Conservation (phyloP, 2,329 filamentous ascomycete species). For the Neopestalotiopsis rosae region DNA sequence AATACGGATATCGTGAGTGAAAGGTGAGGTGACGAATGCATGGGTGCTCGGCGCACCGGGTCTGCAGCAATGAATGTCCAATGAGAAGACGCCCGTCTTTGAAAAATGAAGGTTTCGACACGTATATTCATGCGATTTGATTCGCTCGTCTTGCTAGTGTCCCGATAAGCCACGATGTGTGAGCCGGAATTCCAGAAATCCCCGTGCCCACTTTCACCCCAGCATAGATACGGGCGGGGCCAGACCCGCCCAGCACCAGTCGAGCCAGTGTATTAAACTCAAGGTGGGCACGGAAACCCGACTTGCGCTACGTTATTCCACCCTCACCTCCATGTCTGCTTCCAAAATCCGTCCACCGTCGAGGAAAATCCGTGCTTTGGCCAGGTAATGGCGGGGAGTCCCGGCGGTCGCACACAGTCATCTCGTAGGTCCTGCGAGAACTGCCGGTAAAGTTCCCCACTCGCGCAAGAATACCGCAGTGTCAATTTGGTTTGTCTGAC, state of each 20-base stretch:
- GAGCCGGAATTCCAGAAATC: neutral
- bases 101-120: neutral
- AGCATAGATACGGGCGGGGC: neutral
- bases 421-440: slow-evolving; percentile 5
- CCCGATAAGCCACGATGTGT: neutral
- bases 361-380: neutral
- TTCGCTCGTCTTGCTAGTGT: neutral
- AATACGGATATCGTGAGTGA: neutral
- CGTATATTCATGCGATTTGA: neutral
- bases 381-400: neutral
- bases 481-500: no score
- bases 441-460: slow-evolving; percentile 5
- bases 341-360: neutral
- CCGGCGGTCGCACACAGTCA: neutral
- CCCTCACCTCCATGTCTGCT: neutral
- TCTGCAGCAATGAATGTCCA: neutral
- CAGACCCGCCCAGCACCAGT: neutral
- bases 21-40: neutral
- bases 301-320: neutral
- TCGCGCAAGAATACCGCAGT: no score
- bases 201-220: slow-evolving; percentile 3
- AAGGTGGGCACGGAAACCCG: slow-evolving; percentile 3
- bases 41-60: neutral
- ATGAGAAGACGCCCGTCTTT: neutral
- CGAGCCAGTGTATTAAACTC: neutral